Percentiles rank a stretch among this genome's conserved stretches.
These are phyloP conservation scores for Udeniomyces megalosporus DNA, from an alignment of 768 basidiomycete species.

Conservation along the genomic window DNA sequence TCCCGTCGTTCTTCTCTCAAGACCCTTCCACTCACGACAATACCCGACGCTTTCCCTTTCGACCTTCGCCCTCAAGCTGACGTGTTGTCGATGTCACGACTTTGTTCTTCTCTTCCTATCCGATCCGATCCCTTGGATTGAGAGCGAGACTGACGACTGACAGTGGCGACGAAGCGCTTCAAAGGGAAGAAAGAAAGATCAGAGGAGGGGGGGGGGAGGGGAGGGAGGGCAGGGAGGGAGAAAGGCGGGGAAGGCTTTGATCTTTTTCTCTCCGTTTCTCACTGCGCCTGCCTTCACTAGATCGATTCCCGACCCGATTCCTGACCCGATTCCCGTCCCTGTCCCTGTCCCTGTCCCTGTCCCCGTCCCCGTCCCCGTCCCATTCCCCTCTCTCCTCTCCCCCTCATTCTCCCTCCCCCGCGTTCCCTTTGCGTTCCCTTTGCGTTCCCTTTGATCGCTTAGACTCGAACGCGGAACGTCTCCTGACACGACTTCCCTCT, in stretches of 20 bases:
- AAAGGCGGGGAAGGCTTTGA: not conserved
- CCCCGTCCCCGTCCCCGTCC: constrained; percentile 28
- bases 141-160: too few species aligned
- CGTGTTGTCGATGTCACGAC: too few species aligned
- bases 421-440: constrained; percentile 19
- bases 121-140: too few species aligned
- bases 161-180: not conserved
- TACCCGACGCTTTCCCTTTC: too few species aligned
- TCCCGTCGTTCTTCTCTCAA: too few species aligned
- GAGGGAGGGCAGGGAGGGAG: not conserved
- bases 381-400: not conserved
- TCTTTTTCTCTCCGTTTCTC: not conserved
- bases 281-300: not conserved
- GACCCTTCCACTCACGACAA: too few species aligned
- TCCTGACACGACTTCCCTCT: not conserved
- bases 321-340: too few species aligned
- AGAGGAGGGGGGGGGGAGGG: not conserved
- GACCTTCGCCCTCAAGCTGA: too few species aligned
- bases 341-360: too few species aligned
- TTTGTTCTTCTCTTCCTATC: too few species aligned
- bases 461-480: constrained; percentile 31
- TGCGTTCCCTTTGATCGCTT: constrained; percentile 20
- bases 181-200: not conserved
- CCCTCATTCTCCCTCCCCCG: constrained; percentile 6
- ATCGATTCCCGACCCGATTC: constrained; percentile 43